Base-by-base conservation (phyloP, 163 green algal genomes). In the Chlorella variabilis region DNA sequence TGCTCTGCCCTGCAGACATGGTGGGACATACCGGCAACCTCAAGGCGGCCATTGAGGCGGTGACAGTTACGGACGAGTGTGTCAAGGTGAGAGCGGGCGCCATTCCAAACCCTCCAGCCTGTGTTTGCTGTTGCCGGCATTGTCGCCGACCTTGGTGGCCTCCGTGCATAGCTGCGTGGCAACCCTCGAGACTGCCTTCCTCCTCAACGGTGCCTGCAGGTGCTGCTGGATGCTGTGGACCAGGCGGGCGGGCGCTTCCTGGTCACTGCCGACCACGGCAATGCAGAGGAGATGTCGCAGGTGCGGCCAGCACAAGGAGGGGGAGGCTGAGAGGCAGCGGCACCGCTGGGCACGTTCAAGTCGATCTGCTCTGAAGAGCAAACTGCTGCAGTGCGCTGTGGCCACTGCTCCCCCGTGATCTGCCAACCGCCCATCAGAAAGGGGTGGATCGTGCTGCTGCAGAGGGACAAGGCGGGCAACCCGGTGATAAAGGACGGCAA, bases 271-370 rank as follows among this genome's bases (percentile, higher is more conserved):
- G 96, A 99, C 86, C 96, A 99, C 78, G 96, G 83, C 74, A 84
- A 87, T 87, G 94, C 93, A 3, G 96, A 99, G 65, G 96, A 98
- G 87, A 99, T 99, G 96, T 96, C 97, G 78, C 92, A 98, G 85
- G 76, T 75, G 62, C 8, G 59, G 66, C 20, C 15, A 27, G 31
- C 4, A 41, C 29, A 15, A 69, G 11, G 61, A 69, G 11, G 29
- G 31, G 6, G 29, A 39, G 17, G 41, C 11, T 17, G 5, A 15
- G 11, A 54, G 15, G 45, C 11, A 11, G 11, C 45, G 15, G 45
- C 45, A 54, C 11, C 11, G 45, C 45, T 15, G 45, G 45, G 45
- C 45, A 54, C 15, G 45, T 54, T n/a, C n/a, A n/a, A n/a, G n/a
- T n/a, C n/a, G n/a, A n/a, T n/a, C n/a, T n/a, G n/a, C n/a, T n/a